phyloP scores from a whole-genome alignment of 1,139 yeast genomes.

The Starmera stellimalicola region DNA sequence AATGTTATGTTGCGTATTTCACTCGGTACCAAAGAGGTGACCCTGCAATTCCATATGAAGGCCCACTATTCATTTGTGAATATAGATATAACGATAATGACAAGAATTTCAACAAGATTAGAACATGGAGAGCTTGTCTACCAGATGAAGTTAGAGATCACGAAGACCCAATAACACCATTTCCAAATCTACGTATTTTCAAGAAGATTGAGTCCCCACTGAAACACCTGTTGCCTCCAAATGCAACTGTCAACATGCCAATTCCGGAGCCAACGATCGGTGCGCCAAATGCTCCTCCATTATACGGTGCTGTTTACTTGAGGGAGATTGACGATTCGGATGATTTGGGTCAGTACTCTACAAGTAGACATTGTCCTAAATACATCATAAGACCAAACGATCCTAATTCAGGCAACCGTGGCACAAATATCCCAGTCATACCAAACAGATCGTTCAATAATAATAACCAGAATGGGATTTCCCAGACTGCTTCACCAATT shows the following conservation, averaged over 20 bases:
- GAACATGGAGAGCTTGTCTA: slow-evolving; percentile 97
- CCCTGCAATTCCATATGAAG: slow-evolving; percentile 69
- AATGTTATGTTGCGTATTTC: slow-evolving; percentile 90
- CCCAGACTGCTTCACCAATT: neutral
- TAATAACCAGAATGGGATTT: slow-evolving; percentile 6
- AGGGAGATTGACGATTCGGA: slow-evolving; percentile 70
- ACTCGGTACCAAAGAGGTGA: slow-evolving; percentile 94
- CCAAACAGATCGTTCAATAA: slow-evolving; percentile 20
- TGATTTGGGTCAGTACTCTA: slow-evolving; percentile 65
- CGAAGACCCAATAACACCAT: slow-evolving; percentile 72
- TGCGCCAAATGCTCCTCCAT: slow-evolving; percentile 80
- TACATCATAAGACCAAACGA: slow-evolving; percentile 38
- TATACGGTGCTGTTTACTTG: slow-evolving; percentile 81
- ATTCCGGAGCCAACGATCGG: slow-evolving; percentile 81
- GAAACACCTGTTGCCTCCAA: slow-evolving; percentile 61
- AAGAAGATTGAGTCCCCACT: slow-evolving; percentile 79
- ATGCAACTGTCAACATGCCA: slow-evolving; percentile 63
- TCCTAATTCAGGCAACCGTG: slow-evolving; percentile 21
- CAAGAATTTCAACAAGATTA: slow-evolving; percentile 83
- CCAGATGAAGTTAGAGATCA: slow-evolving; percentile 92
- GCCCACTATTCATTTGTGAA: slow-evolving; percentile 91
- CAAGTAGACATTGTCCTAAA: slow-evolving; percentile 53
- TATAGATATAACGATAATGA: slow-evolving; percentile 87
- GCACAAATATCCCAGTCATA: slow-evolving; percentile 21
- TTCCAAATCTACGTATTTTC: slow-evolving; percentile 48